phyloP scores from a whole-genome alignment of 148 eudicot species.

The Rhododendron mucronatum region DNA sequence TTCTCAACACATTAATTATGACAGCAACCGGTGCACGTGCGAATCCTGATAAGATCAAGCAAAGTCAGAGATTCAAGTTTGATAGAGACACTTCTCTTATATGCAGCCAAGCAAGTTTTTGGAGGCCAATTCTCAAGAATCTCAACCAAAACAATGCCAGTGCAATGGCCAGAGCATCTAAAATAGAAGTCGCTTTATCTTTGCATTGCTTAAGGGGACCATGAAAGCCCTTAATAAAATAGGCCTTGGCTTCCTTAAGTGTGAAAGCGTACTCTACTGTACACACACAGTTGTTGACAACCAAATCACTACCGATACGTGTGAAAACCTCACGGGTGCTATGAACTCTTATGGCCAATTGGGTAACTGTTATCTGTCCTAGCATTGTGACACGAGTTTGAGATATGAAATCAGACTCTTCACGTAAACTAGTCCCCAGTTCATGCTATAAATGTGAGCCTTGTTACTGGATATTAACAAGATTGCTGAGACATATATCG shows the following conservation, averaged over 20 bases:
- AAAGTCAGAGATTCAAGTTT: background rate
- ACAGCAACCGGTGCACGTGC: background rate
- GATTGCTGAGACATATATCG: background rate
- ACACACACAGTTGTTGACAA: background rate
- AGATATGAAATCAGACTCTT: background rate
- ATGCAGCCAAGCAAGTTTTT: slow-evolving; percentile 5
- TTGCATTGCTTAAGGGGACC: background rate
- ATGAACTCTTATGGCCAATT: background rate
- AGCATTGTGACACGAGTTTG: background rate
- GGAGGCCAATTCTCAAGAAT: slow-evolving; percentile 11
- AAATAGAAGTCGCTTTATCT: background rate
- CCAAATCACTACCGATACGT: background rate
- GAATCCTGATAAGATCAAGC: background rate
- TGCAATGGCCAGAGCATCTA: background rate
- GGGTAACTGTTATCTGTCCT: background rate
- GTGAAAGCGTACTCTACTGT: background rate
- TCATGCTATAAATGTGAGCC: background rate
- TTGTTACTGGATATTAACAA: background rate
- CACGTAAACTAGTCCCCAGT: background rate
- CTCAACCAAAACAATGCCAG: slow-evolving; percentile 1
- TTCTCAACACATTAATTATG: background rate
- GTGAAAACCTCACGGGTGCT: no score
- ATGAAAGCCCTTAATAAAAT: background rate
- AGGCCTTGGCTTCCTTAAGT: background rate
- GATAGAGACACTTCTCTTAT: background rate